phyloP scores from a whole-genome alignment of 192 early-diverging fungal genomes.

The Coemansia sp. region DNA sequence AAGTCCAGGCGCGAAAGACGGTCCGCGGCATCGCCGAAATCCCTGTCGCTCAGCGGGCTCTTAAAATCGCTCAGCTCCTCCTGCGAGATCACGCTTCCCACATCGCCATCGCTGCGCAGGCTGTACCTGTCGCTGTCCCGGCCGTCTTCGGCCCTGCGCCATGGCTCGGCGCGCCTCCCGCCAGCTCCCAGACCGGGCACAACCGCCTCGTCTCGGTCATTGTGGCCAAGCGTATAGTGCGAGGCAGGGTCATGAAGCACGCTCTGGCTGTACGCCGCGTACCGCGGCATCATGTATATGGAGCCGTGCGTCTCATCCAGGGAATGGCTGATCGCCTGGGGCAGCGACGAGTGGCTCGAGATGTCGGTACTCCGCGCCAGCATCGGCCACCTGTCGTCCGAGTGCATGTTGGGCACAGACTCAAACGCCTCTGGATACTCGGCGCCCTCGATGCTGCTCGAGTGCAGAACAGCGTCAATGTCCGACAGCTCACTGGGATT shows the following conservation, averaged over 20 bases:
- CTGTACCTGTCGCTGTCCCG: constrained; percentile 5
- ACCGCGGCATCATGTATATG: constrained; percentile 14
- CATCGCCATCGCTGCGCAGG: constrained; percentile 1
- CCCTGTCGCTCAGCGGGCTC: constrained; percentile 1
- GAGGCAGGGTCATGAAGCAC: constrained; percentile 1
- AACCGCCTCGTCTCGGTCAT: too few relatives aligned
- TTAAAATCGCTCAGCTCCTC: constrained; percentile 2
- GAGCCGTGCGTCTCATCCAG: constrained; percentile 1
- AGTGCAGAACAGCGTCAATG: background rate
- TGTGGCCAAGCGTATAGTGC: too few relatives aligned
- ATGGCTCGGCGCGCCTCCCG: background rate
- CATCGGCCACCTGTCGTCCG: background rate
- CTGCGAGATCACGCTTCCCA: constrained; percentile 31
- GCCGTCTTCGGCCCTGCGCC: too few relatives aligned
- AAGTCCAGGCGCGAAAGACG: background rate
- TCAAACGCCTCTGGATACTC: constrained; percentile 3
- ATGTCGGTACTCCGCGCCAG: too few relatives aligned
- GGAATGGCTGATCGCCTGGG: background rate
- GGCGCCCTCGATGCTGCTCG: background rate
- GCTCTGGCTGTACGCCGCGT: constrained; percentile 16
- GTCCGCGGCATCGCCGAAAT: background rate
- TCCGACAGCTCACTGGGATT: background rate
- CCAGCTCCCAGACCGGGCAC: too few relatives aligned
- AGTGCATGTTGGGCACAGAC: background rate
- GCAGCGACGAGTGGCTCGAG: constrained; percentile 2